These are phyloP conservation scores for Suillus alpinus DNA, from an alignment of 768 basidiomycete genomes.

Conservation along the genomic window DNA sequence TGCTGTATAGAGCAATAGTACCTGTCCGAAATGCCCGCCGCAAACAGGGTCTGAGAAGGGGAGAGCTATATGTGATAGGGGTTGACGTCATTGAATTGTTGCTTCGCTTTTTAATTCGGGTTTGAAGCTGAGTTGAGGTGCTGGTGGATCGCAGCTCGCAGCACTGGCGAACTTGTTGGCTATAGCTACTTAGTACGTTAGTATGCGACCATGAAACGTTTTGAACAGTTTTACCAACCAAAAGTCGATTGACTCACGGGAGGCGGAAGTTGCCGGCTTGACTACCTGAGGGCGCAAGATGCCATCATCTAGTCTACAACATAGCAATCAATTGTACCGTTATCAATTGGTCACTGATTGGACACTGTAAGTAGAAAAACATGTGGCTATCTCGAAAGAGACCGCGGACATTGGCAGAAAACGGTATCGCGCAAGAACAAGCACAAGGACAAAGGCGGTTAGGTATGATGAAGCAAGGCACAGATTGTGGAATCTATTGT, in stretches of 20 bases:
- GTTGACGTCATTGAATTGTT: neutral
- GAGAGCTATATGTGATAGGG: neutral
- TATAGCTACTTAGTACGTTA: neutral
- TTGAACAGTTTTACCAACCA: neutral
- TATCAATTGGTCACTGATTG: neutral
- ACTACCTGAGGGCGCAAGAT: neutral
- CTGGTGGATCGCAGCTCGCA: neutral
- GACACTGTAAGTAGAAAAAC: neutral
- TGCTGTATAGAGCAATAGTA: neutral
- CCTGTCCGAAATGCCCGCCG: neutral
- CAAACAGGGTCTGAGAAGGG: neutral
- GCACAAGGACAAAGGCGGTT: neutral
- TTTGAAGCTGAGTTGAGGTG: neutral
- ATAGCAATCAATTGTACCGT: neutral
- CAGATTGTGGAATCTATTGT: neutral
- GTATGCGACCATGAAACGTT: neutral
- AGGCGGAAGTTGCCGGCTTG: neutral
- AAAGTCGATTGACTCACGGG: neutral
- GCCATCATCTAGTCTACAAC: neutral
- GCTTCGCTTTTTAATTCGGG: neutral
- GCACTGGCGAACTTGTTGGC: neutral
- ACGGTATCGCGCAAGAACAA: neutral
- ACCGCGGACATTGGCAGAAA: neutral
- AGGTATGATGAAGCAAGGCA: neutral
- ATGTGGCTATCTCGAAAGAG: neutral